Percentiles rank a stretch among this genome's conserved stretches.
Evolutionary conservation across 768 basidiomycete genomes (phyloP).

Genomic region (Agaricus sinodeliciosus): DNA sequence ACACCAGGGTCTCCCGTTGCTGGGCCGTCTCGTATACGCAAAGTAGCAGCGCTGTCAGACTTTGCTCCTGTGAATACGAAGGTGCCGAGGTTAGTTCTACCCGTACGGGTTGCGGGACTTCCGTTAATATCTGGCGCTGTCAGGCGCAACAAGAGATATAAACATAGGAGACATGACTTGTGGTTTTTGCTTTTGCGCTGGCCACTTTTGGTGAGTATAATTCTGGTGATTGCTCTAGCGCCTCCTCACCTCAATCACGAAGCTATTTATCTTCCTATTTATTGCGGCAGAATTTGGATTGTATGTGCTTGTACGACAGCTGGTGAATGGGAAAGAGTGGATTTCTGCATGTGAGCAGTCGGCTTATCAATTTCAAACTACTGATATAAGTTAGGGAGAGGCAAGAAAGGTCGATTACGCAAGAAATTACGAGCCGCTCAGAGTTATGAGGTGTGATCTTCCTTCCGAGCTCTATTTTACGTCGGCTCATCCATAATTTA

Average conservation of each 20-base stretch:
- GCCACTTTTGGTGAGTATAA: slow-evolving; percentile 67
- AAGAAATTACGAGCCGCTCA: slow-evolving; percentile 66
- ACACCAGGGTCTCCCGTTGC: slow-evolving; percentile 33
- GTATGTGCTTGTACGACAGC: slow-evolving; percentile 83
- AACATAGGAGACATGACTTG: slow-evolving; percentile 55
- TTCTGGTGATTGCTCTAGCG: background rate
- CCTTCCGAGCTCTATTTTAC: background rate
- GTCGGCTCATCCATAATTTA: background rate
- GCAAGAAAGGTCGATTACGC: slow-evolving; percentile 73
- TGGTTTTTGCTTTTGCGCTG: slow-evolving; percentile 75
- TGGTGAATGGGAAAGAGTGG: slow-evolving; percentile 95
- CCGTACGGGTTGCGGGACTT: background rate
- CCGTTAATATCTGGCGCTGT: background rate
- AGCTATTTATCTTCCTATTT: slow-evolving; percentile 80
- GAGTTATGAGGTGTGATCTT: slow-evolving; percentile 58
- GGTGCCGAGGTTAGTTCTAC: slow-evolving; percentile 56
- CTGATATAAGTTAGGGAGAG: slow-evolving; percentile 55
- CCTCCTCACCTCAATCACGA: background rate
- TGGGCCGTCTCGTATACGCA: slow-evolving; percentile 48
- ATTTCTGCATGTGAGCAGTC: slow-evolving; percentile 66
- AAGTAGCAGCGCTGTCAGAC: slow-evolving; percentile 79
- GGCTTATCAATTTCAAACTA: background rate
- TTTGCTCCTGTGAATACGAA: slow-evolving; percentile 87
- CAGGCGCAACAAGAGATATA: slow-evolving; percentile 29
- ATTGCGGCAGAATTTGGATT: slow-evolving; percentile 80